Percentiles rank a stretch among this genome's conserved stretches.
Evolutionary conservation across 208 protist species (phyloP).

Genomic region (Crithidia bombi): DNA sequence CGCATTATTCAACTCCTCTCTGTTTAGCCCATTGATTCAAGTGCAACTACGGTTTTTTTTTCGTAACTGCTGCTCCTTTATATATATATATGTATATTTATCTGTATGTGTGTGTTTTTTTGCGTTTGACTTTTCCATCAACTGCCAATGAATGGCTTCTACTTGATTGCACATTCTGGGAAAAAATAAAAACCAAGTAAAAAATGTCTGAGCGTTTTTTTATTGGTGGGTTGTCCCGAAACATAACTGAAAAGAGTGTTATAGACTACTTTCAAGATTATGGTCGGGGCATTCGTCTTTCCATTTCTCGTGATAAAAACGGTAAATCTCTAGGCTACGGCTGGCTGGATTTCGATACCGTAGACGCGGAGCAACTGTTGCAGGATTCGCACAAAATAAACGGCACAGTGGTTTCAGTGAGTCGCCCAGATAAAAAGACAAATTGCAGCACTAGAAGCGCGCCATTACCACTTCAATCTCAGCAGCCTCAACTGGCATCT

Average conservation of each 20-base stretch:
- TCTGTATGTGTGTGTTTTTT: slow-evolving; percentile 1
- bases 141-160: no score
- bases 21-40: no score
- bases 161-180: no score
- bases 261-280: slow-evolving; percentile 51
- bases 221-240: slow-evolving; percentile 54
- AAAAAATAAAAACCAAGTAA: no score
- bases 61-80: background rate
- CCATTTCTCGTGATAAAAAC: slow-evolving; percentile 39
- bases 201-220: slow-evolving; percentile 38
- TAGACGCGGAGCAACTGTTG: slow-evolving; percentile 14
- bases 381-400: slow-evolving; percentile 11
- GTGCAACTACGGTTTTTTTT: no score
- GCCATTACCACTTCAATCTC: background rate
- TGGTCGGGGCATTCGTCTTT: slow-evolving; percentile 31
- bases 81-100: slow-evolving; percentile 2
- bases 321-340: slow-evolving; percentile 71
- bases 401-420: background rate
- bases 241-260: slow-evolving; percentile 45
- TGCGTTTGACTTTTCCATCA: background rate
- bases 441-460: background rate
- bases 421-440: background rate
- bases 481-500: background rate
- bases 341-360: slow-evolving; percentile 45
- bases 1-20: no score